Base-by-base conservation (phyloP, 495 filamentous ascomycete species). In the Penicillium lividum region DNA sequence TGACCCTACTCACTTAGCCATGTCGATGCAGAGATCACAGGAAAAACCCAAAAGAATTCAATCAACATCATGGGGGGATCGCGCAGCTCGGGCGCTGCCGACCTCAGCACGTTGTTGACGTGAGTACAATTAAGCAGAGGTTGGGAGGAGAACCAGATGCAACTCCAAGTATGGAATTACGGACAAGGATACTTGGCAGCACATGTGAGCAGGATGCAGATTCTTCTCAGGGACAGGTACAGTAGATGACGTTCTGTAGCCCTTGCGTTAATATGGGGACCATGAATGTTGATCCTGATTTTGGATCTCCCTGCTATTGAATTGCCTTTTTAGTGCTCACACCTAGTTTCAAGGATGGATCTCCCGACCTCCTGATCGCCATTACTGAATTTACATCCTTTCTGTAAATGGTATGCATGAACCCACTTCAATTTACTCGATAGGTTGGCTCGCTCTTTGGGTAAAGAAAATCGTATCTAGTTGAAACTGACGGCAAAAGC, bases 21-120 rank as follows among this genome's bases (percentile, higher is more conserved):
- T 48, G 51, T 51, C 15, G 31, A 60, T 13, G 57, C 57, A 34
- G 57, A 60, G 33, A 60, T 51, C 16, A 60, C 43, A 13, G 57
- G 57, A 22, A 55, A 55, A 27, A 54, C 44, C 57, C 57, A 60
- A 52, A 54, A 53, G 22, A 43, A 29, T 29, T 53, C 27, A 22
- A 43, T 42, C 34, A 53, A 29, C 51, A 43, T 53, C 51, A 28
- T 42, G 38, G n/a, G 51, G 38, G 1, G 18, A 22, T 53, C 46
- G 51, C 13, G 13, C 51, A 53, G 51, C 51, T 27, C 8, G 15
- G 27, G 40, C 25, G 51, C 51, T 53, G 51, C 51, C 51, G 34
- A 53, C 34, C 51, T 29, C 36, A 38, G 31, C 50, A 53, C 51
- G 51, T 42, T 40, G 51, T 53, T 40, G 49, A 38, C 34, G 34